Conservation (phyloP, 345 rosid genomes). For the Sisymbrium irio region DNA sequence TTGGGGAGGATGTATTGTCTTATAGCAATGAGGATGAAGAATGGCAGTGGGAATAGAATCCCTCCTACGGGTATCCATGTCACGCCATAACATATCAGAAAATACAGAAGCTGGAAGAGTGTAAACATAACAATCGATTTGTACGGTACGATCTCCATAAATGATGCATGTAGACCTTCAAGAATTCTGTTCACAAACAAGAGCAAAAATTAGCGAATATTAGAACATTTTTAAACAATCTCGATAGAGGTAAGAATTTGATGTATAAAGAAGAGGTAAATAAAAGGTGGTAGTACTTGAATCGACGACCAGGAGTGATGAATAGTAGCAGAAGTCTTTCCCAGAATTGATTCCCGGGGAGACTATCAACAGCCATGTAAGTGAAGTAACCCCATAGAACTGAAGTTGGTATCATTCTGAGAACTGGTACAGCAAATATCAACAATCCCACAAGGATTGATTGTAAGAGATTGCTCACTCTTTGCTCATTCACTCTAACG, state of each 20-base stretch:
- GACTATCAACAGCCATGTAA: conserved; percentile 89
- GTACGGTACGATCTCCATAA: conserved; percentile 68
- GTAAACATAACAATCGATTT: conserved; percentile 57
- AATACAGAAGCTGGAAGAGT: conserved; percentile 61
- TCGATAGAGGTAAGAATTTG: neutral
- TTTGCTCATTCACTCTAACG: conserved; percentile 77
- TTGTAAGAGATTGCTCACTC: conserved; percentile 75
- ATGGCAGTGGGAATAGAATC: conserved; percentile 68
- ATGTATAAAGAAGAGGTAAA: neutral
- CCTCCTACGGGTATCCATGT: conserved; percentile 89
- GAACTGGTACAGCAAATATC: conserved; percentile 52
- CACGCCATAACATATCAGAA: conserved; percentile 62
- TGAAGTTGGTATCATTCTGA: conserved; percentile 71
- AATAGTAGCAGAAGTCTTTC: conserved; percentile 73
- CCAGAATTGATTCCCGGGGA: conserved; percentile 89
- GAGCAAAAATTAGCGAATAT: neutral
- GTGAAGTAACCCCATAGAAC: conserved; percentile 92
- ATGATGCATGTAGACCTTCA: conserved; percentile 75
- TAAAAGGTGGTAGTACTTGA: conserved; percentile 45
- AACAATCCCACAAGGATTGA: conserved; percentile 65
- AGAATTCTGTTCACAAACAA: conserved; percentile 48
- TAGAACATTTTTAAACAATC: neutral
- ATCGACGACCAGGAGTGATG: conserved; percentile 63
- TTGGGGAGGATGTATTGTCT: conserved; percentile 66
- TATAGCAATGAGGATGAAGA: conserved; percentile 63